phyloP scores from a whole-genome alignment of 768 basidiomycete genomes.

The Rhodocollybia butyracea region DNA sequence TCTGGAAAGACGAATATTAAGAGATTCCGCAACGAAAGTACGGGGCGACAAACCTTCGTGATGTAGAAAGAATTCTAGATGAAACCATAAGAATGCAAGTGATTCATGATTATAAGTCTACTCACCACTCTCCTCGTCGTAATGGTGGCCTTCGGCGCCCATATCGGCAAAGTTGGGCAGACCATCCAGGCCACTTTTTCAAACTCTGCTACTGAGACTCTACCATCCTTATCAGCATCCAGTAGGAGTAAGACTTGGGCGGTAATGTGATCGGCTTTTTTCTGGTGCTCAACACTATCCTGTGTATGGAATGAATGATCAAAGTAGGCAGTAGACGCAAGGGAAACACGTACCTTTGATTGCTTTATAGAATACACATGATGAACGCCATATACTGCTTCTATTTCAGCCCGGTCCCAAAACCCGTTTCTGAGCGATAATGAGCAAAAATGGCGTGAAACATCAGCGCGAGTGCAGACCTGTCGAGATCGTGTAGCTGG shows the following conservation, averaged over 20 bases:
- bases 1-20: conserved; percentile 40
- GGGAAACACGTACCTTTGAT: conserved; percentile 48
- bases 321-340: not conserved
- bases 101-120: conserved; percentile 4
- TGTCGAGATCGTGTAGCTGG: conserved; percentile 90
- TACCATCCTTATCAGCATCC: conserved; percentile 75
- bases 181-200: conserved; percentile 67
- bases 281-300: conserved; percentile 76
- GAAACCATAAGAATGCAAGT: not conserved
- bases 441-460: not conserved
- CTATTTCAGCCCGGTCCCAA: conserved; percentile 86
- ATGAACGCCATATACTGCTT: conserved; percentile 95
- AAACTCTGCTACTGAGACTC: conserved; percentile 68
- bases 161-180: conserved; percentile 81
- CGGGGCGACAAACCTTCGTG: conserved; percentile 73
- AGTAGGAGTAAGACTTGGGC: conserved; percentile 63
- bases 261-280: conserved; percentile 80
- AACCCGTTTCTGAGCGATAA: conserved; percentile 56
- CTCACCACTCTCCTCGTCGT: conserved; percentile 86
- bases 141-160: conserved; percentile 91
- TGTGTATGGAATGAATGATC: conserved; percentile 22
- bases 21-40: not conserved
- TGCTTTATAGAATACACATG: conserved; percentile 85
- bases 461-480: conserved; percentile 37
- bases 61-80: conserved; percentile 87